These are phyloP conservation scores for Hypocrella siamensis DNA, from an alignment of 2,329 filamentous ascomycete genomes.

Conservation along the genomic window DNA sequence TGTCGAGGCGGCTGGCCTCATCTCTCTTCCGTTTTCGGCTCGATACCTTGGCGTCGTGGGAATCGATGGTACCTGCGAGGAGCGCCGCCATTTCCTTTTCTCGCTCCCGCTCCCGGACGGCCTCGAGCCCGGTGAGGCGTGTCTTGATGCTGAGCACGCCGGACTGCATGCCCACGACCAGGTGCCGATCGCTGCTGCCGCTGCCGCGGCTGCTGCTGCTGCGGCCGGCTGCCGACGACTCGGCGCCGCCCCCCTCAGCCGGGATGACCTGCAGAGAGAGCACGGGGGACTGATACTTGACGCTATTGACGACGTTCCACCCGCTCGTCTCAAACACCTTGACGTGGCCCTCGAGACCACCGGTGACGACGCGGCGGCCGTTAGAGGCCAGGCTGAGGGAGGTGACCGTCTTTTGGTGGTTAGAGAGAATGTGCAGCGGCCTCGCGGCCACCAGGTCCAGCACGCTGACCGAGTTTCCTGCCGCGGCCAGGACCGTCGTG, in stretches of 20 bases:
- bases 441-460: conserved; percentile 85
- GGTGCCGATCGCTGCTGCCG: conserved; percentile 66
- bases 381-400: conserved; percentile 68
- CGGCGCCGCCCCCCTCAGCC: conserved; percentile 18
- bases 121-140: conserved; percentile 70
- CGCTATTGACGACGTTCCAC: conserved; percentile 92
- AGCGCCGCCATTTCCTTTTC: conserved; percentile 77
- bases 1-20: conserved; percentile 48
- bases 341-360: conserved; percentile 85
- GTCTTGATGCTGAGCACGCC: conserved; percentile 85
- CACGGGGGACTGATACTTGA: conserved; percentile 86
- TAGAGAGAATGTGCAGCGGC: conserved; percentile 72
- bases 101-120: conserved; percentile 57
- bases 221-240: conserved; percentile 90
- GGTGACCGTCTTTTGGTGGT: conserved; percentile 97
- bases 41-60: conserved; percentile 56
- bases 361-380: conserved; percentile 68
- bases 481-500: conserved; percentile 70
- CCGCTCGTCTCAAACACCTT: conserved; percentile 89
- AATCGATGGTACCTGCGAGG: conserved; percentile 60
- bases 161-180: conserved; percentile 88
- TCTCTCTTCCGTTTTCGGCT: conserved; percentile 46
- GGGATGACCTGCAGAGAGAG: conserved; percentile 65
- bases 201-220: no score
- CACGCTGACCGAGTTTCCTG: conserved; percentile 77